Conservation (phyloP, 768 basidiomycete species). For the Kondoa malvinella region DNA sequence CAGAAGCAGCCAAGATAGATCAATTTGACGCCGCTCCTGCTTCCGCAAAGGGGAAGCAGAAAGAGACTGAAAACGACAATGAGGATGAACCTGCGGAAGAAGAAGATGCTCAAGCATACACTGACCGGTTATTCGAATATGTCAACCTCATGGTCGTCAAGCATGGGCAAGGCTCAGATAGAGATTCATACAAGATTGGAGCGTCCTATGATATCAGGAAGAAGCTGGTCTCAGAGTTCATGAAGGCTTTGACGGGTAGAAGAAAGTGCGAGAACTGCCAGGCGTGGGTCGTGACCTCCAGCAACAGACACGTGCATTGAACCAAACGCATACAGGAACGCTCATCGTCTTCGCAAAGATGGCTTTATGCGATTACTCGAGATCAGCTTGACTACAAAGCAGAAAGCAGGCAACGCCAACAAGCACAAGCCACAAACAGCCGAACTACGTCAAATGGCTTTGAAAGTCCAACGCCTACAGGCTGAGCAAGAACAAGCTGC, state of each 20-base stretch:
- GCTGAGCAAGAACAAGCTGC: conserved; percentile 11
- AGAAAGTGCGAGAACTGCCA: conserved; percentile 56
- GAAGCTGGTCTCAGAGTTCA: conserved; percentile 61
- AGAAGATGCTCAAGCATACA: conserved; percentile 31
- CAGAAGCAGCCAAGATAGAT: conserved; percentile 61
- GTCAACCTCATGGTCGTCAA: not conserved
- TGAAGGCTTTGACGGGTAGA: conserved; percentile 49
- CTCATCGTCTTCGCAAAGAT: conserved; percentile 83
- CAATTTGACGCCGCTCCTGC: conserved; percentile 35
- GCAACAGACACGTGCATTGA: not conserved
- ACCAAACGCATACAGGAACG: conserved; percentile 37
- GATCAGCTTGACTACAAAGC: conserved; percentile 65
- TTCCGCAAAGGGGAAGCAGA: conserved; percentile 33
- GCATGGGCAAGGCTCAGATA: conserved; percentile 38
- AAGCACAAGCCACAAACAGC: conserved; percentile 28
- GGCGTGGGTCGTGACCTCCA: conserved; percentile 44
- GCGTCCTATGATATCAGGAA: conserved; percentile 75
- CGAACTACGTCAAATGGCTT: conserved; percentile 6
- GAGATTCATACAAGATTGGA: conserved; percentile 76
- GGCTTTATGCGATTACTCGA: conserved; percentile 87
- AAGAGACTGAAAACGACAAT: conserved; percentile 25
- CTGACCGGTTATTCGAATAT: conserved; percentile 9
- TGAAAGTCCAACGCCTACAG: conserved; percentile 13
- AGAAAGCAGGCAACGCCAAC: conserved; percentile 46
- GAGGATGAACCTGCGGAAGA: conserved; percentile 29